These are phyloP conservation scores for Aspergillus sp. DNA, from an alignment of 2,329 filamentous ascomycete genomes.

Conservation along the genomic window DNA sequence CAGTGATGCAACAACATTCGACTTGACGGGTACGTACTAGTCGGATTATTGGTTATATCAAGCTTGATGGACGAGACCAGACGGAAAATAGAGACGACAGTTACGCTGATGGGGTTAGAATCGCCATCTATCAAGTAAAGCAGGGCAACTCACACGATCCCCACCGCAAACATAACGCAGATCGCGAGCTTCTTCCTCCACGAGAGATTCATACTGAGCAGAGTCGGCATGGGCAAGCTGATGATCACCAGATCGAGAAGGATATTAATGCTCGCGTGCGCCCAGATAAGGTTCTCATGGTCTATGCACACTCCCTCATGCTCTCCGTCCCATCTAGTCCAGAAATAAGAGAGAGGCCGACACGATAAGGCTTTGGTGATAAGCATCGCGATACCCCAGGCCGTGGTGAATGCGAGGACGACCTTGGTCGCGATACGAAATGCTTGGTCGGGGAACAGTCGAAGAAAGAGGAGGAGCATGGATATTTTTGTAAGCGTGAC, in stretches of 20 bases:
- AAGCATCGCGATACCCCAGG: background rate
- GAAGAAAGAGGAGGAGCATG: conserved; percentile 7
- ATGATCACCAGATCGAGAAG: conserved; percentile 1
- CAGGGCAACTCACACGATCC: background rate
- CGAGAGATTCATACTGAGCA: background rate
- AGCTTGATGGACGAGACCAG: background rate
- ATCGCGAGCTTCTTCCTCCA: background rate
- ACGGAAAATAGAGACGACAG: background rate
- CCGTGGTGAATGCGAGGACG: background rate
- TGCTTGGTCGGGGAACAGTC: background rate
- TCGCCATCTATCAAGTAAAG: background rate
- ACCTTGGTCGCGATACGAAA: background rate
- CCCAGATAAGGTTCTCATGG: background rate
- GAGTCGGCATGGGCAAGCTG: background rate
- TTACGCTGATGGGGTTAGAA: background rate
- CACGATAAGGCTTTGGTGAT: background rate
- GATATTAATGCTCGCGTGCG: conserved; percentile 5
- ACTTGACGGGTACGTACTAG: background rate
- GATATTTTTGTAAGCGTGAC: background rate
- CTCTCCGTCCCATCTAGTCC: conserved; percentile 8
- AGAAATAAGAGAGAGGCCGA: background rate
- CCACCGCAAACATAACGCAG: background rate
- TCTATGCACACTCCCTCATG: background rate
- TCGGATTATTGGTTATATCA: background rate
- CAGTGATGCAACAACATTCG: background rate